Conservation (phyloP, 208 protist species). For the Porcisia hertigi region DNA sequence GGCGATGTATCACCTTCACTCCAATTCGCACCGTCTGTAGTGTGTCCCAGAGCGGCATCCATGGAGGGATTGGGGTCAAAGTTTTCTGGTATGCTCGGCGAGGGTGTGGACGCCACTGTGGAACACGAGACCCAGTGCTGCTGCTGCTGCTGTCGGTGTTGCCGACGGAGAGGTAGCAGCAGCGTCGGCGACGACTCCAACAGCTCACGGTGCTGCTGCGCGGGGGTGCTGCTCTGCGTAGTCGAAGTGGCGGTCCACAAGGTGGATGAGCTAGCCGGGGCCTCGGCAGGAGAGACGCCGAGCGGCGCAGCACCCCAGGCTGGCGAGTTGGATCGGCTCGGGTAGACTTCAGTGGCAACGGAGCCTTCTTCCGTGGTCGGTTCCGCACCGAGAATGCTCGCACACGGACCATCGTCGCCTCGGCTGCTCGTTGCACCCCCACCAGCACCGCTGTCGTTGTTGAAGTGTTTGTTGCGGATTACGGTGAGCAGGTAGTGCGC, state of each 20-base stretch:
- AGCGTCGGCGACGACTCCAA: conserved; percentile 1
- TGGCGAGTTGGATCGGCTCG: not conserved
- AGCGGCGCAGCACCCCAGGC: not conserved
- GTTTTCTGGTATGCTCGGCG: not conserved
- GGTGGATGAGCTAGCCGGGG: not conserved
- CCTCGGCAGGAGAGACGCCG: not conserved
- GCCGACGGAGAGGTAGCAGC: not conserved
- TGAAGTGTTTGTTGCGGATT: conserved; percentile 40
- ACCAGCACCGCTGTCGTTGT: not conserved
- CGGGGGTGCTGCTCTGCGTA: not conserved
- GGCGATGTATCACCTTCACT: not conserved
- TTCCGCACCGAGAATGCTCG: not conserved
- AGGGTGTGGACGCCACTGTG: not conserved
- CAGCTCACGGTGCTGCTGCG: not conserved
- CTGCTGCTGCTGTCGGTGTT: not conserved
- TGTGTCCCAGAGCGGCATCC: not conserved
- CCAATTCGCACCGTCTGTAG: conserved; percentile 1
- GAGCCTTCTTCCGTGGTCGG: not conserved
- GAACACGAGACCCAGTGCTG: not conserved
- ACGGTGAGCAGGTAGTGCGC: conserved; percentile 63
- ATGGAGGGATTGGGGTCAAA: not conserved
- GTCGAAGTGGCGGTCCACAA: not conserved
- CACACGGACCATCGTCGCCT: not conserved
- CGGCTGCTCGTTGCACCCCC: conserved; percentile 1
- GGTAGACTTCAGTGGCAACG: not conserved